Base-by-base conservation (phyloP, 306 rosid species). In the Pterocarpus santalinus region DNA sequence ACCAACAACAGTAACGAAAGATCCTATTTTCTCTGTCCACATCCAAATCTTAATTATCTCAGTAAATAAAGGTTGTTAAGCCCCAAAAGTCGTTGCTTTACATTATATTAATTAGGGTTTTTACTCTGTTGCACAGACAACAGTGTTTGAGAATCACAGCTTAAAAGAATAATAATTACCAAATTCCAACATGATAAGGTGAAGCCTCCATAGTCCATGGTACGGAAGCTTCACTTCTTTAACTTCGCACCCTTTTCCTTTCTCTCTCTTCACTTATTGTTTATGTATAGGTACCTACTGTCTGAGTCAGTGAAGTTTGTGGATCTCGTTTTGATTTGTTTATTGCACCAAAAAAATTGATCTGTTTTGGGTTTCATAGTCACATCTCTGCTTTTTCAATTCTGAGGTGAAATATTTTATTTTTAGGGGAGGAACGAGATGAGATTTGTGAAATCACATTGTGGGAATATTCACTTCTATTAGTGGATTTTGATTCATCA, bases 151-250 rank as follows among this genome's bases (percentile, higher is more conserved):
- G 49, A 8, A 6, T 43, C 49, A 43, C 12, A 63, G 60, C 87
- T 79, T 78, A 61, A 73, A 47, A 86, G 76, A 76, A 81, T 81
- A 86, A 81, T 83, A 75, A 49, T 72, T 67, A 72, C 86, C 85
- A 85, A 85, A n/a, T 69, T 43, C 83, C 74, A 73, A 73, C 68
- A 83, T 72, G 85, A 84, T 89, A 74, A 81, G 83, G 71, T 78
- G 72, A 81, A 84, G 46, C 64, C 66, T 4, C 64, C 44, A 53
- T 38, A 85, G 85, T 84, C 49, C 49, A 43, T 2, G 83, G 63
- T 57, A 55, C 87, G 78, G 89, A 85, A 88, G 41, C 88, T 90
- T 88, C 87, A 72, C 74, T 73, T 79, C 79, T 85, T 70, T 49
- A 60, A 28, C 7, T 43, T 49, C 51, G 58, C 35, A 28, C 79